Conservation (phyloP, 1,284 basidiomycete genomes). For the Ustilago nuda region DNA sequence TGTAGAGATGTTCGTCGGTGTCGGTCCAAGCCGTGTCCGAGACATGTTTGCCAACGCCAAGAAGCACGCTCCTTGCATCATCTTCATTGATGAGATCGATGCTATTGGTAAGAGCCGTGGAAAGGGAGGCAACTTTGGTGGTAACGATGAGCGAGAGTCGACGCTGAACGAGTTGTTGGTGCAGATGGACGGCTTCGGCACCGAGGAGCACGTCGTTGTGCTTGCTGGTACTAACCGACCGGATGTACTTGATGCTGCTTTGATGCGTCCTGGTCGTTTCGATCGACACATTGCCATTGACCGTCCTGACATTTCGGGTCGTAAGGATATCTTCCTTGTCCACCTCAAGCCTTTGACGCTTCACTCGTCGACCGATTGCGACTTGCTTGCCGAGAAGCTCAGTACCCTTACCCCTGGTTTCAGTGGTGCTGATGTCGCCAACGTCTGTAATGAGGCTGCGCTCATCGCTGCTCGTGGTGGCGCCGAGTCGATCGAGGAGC, state of each 20-base stretch:
- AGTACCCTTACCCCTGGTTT: conserved; percentile 96
- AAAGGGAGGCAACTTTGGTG: conserved; percentile 87
- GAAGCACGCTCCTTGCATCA: conserved; percentile 98
- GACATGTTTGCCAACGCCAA: conserved; percentile 97
- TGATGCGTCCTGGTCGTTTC: conserved; percentile 97
- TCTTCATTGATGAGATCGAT: conserved; percentile 75
- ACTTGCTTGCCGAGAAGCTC: conserved; percentile 77
- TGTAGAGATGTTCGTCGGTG: conserved; percentile 99
- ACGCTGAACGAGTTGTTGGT: conserved; percentile 98
- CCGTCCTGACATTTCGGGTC: conserved; percentile 90
- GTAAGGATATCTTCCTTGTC: conserved; percentile 92
- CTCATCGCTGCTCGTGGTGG: conserved; percentile 89
- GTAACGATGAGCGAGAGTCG: conserved; percentile 97
- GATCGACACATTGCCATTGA: conserved; percentile 97
- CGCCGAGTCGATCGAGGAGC: conserved; percentile 82
- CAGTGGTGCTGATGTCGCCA: conserved; percentile 97
- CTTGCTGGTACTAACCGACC: conserved; percentile 96
- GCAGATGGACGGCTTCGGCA: conserved; percentile 99
- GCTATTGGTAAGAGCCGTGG: conserved; percentile 96
- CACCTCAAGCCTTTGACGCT: conserved; percentile 85
- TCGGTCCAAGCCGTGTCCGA: conserved; percentile 94
- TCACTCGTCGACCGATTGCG: conserved; percentile 39
- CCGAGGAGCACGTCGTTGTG: conserved; percentile 94
- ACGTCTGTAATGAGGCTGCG: conserved; percentile 98
- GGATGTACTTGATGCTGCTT: conserved; percentile 92